A percentile compares a stretch with the other conserved stretches of the same genome.
These are phyloP conservation scores for Sesbania bispinosa DNA, from an alignment of 306 rosid genomes.

Conservation along the genomic window DNA sequence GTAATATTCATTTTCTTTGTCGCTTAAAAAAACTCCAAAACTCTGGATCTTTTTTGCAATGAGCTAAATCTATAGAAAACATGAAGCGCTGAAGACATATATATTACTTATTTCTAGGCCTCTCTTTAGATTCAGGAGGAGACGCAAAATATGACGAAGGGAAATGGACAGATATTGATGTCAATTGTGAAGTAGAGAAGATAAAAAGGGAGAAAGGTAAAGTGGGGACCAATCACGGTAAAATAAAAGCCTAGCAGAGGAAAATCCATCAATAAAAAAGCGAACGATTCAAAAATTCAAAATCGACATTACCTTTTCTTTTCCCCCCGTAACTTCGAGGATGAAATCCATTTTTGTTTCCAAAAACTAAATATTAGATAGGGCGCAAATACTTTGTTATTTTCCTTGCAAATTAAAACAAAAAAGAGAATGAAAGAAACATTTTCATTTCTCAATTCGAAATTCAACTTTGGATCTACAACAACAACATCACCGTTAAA, in stretches of 20 bases:
- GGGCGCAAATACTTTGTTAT: not conserved
- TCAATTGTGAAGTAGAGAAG: not conserved
- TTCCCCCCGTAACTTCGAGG: not conserved
- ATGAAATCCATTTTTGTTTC: not conserved
- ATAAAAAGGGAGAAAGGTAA: conserved; percentile 11
- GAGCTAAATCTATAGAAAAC: conserved; percentile 1
- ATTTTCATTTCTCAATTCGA: conserved; percentile 11
- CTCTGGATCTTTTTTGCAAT: not conserved
- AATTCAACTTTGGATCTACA: conserved; percentile 9
- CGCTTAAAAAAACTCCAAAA: not conserved
- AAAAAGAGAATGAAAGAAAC: not conserved
- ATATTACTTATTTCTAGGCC: not conserved
- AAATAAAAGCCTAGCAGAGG: not conserved
- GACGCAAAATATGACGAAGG: not conserved
- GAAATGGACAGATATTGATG: not conserved
- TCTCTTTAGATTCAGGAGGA: not conserved
- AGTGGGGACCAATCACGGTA: conserved; percentile 30
- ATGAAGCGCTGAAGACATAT: not conserved
- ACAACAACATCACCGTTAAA: not conserved
- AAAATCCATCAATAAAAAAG: not conserved
- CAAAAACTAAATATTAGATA: not conserved
- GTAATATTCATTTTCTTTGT: not conserved
- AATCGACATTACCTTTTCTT: not conserved
- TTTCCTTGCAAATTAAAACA: not conserved
- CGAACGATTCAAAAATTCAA: conserved; percentile 31